Percentiles rank a stretch among this genome's conserved stretches.
Evolutionary conservation across 768 basidiomycete genomes (phyloP).

Genomic region (Lentinula edodes): DNA sequence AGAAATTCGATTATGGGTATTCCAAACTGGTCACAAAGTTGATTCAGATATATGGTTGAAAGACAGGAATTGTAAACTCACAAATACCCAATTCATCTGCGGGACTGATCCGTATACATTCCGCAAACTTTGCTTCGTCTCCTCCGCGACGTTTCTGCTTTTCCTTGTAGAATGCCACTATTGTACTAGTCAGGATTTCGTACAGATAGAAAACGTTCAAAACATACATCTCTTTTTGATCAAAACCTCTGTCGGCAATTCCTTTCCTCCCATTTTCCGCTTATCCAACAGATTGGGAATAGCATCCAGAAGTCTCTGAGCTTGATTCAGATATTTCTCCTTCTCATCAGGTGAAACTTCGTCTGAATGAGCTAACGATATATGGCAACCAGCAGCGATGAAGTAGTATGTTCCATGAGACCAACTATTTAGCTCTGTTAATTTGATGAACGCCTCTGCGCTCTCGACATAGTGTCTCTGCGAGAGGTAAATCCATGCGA

Average conservation of each 20-base stretch:
- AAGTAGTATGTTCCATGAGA: conserved; percentile 78
- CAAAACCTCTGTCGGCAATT: conserved; percentile 69
- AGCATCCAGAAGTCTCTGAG: conserved; percentile 54
- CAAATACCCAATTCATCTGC: conserved; percentile 76
- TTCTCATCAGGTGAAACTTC: neutral
- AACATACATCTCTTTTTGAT: conserved; percentile 70
- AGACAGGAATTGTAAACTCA: conserved; percentile 26
- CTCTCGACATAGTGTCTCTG: conserved; percentile 62
- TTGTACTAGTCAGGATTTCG: neutral
- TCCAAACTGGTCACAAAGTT: conserved; percentile 55
- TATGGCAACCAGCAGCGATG: conserved; percentile 53
- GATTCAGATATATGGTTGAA: neutral
- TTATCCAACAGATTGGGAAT: conserved; percentile 57
- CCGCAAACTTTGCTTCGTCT: conserved; percentile 42
- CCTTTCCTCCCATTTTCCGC: conserved; percentile 60
- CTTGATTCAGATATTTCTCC: conserved; percentile 40
- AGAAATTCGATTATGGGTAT: conserved; percentile 60
- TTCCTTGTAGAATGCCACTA: conserved; percentile 71
- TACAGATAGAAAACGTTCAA: neutral
- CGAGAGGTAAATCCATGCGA: conserved; percentile 70
- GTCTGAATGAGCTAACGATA: conserved; percentile 1
- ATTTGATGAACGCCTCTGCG: conserved; percentile 57
- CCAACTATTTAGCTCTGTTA: conserved; percentile 71
- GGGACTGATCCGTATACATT: conserved; percentile 58
- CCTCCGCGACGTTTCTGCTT: conserved; percentile 57